Evolutionary conservation across 768 basidiomycete species (phyloP), one percentile per base, ranked within the genome.

Genomic region (Trametes elegans): DNA sequence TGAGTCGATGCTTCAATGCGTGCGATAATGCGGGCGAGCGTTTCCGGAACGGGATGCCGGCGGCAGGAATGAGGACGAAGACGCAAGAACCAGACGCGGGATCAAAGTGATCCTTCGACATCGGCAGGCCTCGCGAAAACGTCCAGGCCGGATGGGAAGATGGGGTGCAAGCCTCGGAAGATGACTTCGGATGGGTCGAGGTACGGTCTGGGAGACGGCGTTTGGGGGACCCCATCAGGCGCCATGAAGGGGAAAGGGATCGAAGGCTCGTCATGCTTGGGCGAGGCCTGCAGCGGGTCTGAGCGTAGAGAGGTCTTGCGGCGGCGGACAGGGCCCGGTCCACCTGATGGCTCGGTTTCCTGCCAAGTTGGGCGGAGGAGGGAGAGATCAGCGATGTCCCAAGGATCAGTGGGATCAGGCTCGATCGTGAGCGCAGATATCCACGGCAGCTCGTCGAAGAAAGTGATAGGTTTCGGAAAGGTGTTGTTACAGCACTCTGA

Each of bases 391-490:
- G 85, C 84, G 56, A 85, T 79, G 62, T 87, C 82, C 65, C 74
- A 75, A 16, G 70, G 70, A 62, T 75, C 72, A 62, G 72, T 51
- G 53, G 63, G 61, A 48, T 78, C 73, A 13, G 77, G 72, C 6
- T 78, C 57, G 47, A 70, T 55, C 47, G 87, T 81, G 45, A 87
- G 71, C 7, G 79, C 74, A 23, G 83, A 74, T 48, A 85, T 83
- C 85, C 86, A 88, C 4, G 86, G 83, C 9, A 88, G 77, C 24
- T 76, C 72, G 71, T 88, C 86, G 65, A 88, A 85, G 38, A 72
- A 60, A 41, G 74, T 60, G 32, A 65, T 54, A 2, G 71, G 67
- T 26, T 57, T 50, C 4, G 61, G 64, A 57, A 64, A 62, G 34
- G 73, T 61, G 36, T 75, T 72, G 53, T 75, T 50, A 26, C 69